Evolutionary conservation across 2,329 filamentous ascomycete species (phyloP).

Genomic region (Fusarium sp.): DNA sequence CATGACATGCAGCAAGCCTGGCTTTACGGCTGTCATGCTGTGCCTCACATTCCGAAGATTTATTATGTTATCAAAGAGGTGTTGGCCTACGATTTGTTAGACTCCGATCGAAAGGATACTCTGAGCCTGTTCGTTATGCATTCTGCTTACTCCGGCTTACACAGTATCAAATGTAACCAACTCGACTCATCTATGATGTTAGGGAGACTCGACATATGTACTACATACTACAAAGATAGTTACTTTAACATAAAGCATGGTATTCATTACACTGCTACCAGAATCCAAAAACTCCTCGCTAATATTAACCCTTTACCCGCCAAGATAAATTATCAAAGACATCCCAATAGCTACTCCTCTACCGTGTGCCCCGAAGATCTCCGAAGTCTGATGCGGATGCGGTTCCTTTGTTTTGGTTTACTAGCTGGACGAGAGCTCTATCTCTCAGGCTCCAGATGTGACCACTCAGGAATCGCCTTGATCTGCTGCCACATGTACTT

Average conservation of each 20-base stretch:
- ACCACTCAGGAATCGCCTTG: slow-evolving; percentile 93
- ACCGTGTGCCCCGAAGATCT: background rate
- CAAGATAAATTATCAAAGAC: background rate
- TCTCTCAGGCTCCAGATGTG: slow-evolving; percentile 64
- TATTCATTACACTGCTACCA: slow-evolving; percentile 4
- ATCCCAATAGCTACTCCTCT: background rate
- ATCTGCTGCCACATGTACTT: slow-evolving; percentile 97
- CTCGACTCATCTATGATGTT: background rate
- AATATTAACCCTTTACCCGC: background rate
- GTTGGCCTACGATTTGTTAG: background rate
- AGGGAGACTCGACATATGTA: background rate
- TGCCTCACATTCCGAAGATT: background rate
- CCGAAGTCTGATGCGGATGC: slow-evolving; percentile 11
- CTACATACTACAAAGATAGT: background rate
- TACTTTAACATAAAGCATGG: background rate
- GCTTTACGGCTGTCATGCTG: background rate
- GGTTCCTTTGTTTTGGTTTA: slow-evolving; percentile 11
- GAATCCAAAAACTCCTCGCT: slow-evolving; percentile 38
- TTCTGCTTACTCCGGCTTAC: background rate
- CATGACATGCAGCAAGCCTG: background rate
- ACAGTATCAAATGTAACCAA: background rate
- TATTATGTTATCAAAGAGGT: background rate
- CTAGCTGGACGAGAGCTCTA: slow-evolving; percentile 41
- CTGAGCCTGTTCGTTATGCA: background rate
- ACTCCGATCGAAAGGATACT: background rate